phyloP scores from a whole-genome alignment of 2,329 filamentous ascomycete genomes.

The Colletotrichum zoysiae region DNA sequence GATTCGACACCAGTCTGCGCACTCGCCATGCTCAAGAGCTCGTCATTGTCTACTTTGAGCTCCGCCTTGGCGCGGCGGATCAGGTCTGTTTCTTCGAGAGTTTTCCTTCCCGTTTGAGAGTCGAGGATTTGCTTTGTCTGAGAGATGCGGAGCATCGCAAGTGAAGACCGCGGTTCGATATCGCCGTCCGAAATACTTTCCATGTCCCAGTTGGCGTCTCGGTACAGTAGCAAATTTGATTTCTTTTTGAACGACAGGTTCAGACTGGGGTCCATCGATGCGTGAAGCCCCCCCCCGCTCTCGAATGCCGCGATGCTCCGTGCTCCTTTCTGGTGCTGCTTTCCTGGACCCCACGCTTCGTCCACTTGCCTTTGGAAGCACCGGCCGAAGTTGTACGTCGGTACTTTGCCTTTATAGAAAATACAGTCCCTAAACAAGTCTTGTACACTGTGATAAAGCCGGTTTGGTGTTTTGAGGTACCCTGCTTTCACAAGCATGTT shows the following conservation, averaged over 20 bases:
- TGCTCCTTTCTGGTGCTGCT: conserved; percentile 4
- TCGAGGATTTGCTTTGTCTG: conserved; percentile 47
- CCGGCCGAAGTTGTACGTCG: conserved; percentile 9
- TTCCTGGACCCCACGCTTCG: not conserved
- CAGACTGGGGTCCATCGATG: not conserved
- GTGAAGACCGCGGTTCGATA: conserved; percentile 44
- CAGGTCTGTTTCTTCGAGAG: conserved; percentile 44
- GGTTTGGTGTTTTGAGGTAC: conserved; percentile 51
- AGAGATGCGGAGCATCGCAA: conserved; percentile 48
- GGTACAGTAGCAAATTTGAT: conserved; percentile 49
- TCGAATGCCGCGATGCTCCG: not conserved
- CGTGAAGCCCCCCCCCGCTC: not conserved
- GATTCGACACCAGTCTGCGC: conserved; percentile 45
- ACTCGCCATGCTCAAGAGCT: conserved; percentile 21
- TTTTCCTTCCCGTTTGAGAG: conserved; percentile 46
- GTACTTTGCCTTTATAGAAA: conserved; percentile 8
- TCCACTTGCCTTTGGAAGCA: conserved; percentile 41
- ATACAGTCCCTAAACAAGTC: not conserved
- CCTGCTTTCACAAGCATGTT: conserved; percentile 60
- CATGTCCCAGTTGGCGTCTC: conserved; percentile 51
- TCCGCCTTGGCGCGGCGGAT: conserved; percentile 3
- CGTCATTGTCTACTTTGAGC: not conserved
- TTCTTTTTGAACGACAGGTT: conserved; percentile 52
- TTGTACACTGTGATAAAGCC: conserved; percentile 48
- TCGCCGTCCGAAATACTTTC: conserved; percentile 53